Evolutionary conservation across 2,329 filamentous ascomycete genomes (phyloP).

Genomic region (Xylaria sp.): DNA sequence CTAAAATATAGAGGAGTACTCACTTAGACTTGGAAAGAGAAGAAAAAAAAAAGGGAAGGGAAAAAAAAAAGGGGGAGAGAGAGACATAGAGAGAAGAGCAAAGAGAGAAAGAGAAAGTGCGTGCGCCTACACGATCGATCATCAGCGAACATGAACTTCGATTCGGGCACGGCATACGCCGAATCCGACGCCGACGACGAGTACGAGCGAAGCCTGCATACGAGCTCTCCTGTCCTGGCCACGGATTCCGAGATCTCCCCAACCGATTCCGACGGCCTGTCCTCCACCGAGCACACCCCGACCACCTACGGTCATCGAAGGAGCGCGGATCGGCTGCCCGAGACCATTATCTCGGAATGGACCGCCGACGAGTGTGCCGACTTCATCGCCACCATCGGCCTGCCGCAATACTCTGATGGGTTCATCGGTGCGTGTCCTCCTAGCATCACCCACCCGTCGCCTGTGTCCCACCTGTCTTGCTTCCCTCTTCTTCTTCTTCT

Average conservation of each 20-base stretch:
- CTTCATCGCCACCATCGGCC: constrained; percentile 82
- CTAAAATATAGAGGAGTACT: not conserved
- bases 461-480: not conserved
- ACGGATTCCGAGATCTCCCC: constrained; percentile 76
- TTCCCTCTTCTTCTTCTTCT: constrained; percentile 1
- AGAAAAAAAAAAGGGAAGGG: not conserved
- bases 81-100: not conserved
- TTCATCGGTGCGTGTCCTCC: constrained; percentile 76
- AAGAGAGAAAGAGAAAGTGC: not conserved
- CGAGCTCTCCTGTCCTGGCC: constrained; percentile 72
- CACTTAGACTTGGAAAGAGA: not conserved
- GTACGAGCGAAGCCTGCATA: constrained; percentile 78
- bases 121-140: not conserved
- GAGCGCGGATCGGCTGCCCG: constrained; percentile 74
- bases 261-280: constrained; percentile 77
- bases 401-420: constrained; percentile 83
- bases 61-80: not conserved
- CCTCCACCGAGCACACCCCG: constrained; percentile 78
- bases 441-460: not conserved
- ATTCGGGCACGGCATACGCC: constrained; percentile 75
- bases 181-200: constrained; percentile 87
- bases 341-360: constrained; percentile 83
- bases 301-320: constrained; percentile 78
- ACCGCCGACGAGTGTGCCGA: constrained; percentile 89
- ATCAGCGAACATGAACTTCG: constrained; percentile 65